Evolutionary conservation across 2,329 filamentous ascomycete species (phyloP).

Genomic region (Cercospora sojina): DNA sequence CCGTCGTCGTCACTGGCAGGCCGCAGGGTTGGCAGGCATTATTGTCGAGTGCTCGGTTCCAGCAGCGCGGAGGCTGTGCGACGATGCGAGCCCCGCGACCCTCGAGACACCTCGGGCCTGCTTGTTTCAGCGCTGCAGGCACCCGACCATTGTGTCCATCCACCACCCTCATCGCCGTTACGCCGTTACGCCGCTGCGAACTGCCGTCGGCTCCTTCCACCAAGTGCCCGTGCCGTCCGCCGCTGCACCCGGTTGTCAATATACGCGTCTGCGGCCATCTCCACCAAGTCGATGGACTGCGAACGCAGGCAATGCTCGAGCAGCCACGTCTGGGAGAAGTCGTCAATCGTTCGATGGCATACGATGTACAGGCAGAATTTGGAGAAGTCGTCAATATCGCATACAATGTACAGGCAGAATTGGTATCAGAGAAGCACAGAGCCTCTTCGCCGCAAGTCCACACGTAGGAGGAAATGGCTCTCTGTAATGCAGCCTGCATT

Average conservation of each 20-base stretch:
- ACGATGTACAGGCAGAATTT: no score
- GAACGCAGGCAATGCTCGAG: no score
- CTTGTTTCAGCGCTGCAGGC: not conserved
- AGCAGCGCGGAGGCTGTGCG: constrained; percentile 2
- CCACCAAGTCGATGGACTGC: no score
- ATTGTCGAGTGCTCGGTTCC: not conserved
- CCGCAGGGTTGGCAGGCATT: not conserved
- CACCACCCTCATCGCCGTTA: not conserved
- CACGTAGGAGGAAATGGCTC: no score
- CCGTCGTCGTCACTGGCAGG: not conserved
- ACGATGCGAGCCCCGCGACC: not conserved
- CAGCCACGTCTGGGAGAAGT: no score
- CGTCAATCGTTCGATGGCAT: no score
- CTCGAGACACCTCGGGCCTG: not conserved
- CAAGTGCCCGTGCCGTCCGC: not conserved
- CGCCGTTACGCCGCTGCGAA: not conserved
- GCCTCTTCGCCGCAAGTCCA: no score
- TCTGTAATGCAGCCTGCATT: no score
- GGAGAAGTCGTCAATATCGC: no score
- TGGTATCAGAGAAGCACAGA: no score
- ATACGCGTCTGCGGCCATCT: no score
- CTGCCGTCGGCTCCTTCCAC: not conserved
- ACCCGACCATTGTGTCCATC: not conserved
- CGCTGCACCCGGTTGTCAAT: not conserved
- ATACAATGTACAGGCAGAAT: no score